Evolutionary conservation across 2,329 filamentous ascomycete genomes (phyloP).

Genomic region (Penicillium sp.): DNA sequence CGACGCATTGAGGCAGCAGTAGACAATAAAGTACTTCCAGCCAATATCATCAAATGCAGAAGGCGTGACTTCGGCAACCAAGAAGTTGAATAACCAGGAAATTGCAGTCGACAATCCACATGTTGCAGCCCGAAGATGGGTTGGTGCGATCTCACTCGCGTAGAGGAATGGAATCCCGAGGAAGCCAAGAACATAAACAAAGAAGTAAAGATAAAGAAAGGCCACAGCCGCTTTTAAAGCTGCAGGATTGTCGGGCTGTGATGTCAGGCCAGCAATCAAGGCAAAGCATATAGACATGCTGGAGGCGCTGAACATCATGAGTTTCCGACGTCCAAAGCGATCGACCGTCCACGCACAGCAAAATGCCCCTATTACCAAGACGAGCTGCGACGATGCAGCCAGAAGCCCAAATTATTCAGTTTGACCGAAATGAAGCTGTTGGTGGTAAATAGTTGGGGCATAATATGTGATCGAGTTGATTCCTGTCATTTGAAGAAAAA

Average conservation of each 20-base stretch:
- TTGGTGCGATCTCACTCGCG: constrained; percentile 11
- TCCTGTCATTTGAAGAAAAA: too few species aligned
- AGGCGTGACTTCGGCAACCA: constrained; percentile 18
- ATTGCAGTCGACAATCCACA: constrained; percentile 14
- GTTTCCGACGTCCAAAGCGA: constrained; percentile 30
- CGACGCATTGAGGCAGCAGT: not conserved
- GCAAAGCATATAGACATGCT: constrained; percentile 16
- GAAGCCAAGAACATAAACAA: constrained; percentile 17
- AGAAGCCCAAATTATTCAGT: too few species aligned
- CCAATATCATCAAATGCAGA: constrained; percentile 12
- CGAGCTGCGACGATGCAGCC: too few species aligned
- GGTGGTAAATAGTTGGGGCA: too few species aligned
- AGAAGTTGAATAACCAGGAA: constrained; percentile 19
- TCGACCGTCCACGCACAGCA: constrained; percentile 26
- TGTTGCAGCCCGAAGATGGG: constrained; percentile 13
- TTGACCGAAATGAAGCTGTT: too few species aligned
- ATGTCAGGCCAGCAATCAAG: constrained; percentile 6
- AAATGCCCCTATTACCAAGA: too few species aligned
- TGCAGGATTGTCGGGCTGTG: constrained; percentile 2
- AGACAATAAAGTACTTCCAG: constrained; percentile 19
- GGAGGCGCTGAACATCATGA: constrained; percentile 24
- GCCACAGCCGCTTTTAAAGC: constrained; percentile 13
- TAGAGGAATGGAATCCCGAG: constrained; percentile 16
- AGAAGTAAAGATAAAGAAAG: constrained; percentile 13
- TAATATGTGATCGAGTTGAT: too few species aligned